phyloP scores from a whole-genome alignment of 495 filamentous ascomycete species.

The Pyronema omphalodes region DNA sequence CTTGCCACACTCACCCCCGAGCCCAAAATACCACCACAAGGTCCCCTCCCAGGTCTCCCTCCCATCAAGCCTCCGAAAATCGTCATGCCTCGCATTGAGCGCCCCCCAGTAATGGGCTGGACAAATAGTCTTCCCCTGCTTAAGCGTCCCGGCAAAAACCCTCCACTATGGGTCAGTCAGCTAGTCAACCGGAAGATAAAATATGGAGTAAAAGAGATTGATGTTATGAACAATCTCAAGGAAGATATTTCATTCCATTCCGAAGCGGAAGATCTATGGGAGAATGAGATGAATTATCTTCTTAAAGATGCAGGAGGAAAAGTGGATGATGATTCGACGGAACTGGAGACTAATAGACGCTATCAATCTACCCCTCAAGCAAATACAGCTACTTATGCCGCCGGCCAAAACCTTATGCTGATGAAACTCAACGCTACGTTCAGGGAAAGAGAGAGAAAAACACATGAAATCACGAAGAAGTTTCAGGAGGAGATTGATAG shows the following conservation, averaged over 20 bases:
- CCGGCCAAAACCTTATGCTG: too few relatives aligned
- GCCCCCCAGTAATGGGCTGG: slow-evolving; percentile 2
- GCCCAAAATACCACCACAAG: background rate
- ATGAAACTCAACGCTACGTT: too few relatives aligned
- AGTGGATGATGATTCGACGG: background rate
- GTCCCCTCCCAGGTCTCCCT: background rate
- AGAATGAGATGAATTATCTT: slow-evolving; percentile 2
- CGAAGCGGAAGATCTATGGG: slow-evolving; percentile 18
- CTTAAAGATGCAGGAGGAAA: background rate
- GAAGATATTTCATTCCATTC: slow-evolving; percentile 11
- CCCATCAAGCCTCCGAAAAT: background rate
- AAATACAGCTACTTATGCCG: too few relatives aligned
- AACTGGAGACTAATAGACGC: background rate
- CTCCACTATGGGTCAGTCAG: slow-evolving; percentile 1
- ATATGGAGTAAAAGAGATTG: slow-evolving; percentile 7
- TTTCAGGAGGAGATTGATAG: background rate
- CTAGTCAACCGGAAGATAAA: slow-evolving; percentile 14
- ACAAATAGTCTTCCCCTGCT: slow-evolving; percentile 13
- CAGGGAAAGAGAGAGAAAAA: background rate
- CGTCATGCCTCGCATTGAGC: background rate
- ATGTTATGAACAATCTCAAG: slow-evolving; percentile 4
- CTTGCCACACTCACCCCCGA: background rate
- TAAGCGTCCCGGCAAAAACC: slow-evolving; percentile 10
- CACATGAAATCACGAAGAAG: background rate
- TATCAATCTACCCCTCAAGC: too few relatives aligned